Percentiles rank a stretch among this genome's conserved stretches.
phyloP scores from a whole-genome alignment of 129 eudicot genomes.

The Mikania micrantha region DNA sequence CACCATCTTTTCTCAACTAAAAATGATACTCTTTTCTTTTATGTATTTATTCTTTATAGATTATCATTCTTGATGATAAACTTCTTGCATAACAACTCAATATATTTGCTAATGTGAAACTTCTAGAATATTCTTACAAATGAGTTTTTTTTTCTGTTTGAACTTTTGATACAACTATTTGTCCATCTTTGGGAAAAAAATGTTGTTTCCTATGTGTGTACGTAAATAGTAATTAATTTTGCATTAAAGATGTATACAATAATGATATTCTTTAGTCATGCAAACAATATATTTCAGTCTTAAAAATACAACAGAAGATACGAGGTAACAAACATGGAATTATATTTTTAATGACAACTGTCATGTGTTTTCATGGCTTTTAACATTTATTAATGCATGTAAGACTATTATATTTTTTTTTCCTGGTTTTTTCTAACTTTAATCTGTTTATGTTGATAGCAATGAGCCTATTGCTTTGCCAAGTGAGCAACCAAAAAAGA shows the following conservation, averaged over 20 bases:
- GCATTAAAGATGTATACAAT: not conserved
- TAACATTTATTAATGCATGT: not conserved
- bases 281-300: not conserved
- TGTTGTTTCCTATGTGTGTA: not conserved
- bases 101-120: too few species aligned
- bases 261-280: not conserved
- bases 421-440: slow-evolving; percentile 7
- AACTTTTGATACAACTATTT: not conserved
- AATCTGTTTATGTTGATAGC: slow-evolving; percentile 27
- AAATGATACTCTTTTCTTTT: not conserved
- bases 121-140: not conserved
- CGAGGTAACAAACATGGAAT: not conserved
- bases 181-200: not conserved
- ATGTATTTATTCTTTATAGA: not conserved
- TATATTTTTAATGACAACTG: not conserved
- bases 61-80: slow-evolving; percentile 3
- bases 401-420: not conserved
- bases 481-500: slow-evolving; percentile 77
- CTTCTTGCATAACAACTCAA: slow-evolving; percentile 11
- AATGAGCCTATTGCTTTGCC: slow-evolving; percentile 53
- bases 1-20: not conserved
- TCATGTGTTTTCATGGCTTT: not conserved
- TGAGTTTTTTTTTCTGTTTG: not conserved
- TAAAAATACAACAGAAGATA: not conserved
- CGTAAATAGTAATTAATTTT: not conserved